Conservation (phyloP, 768 basidiomycete genomes). For the Suillus fuscotomentosus region DNA sequence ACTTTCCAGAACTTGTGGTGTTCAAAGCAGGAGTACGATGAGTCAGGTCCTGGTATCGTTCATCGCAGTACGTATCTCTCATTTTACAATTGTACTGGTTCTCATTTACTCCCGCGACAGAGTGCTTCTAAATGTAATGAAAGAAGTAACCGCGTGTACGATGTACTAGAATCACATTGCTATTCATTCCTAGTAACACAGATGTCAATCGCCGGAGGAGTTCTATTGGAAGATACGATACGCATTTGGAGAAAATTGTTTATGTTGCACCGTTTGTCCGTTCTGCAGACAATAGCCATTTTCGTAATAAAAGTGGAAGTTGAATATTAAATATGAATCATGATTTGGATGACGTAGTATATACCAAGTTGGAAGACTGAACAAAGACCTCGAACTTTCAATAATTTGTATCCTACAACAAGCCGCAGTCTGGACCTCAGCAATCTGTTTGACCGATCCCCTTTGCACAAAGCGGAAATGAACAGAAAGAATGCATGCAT, state of each 20-base stretch:
- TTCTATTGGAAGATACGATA: not conserved
- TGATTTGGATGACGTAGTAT: not conserved
- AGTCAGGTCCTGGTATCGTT: slow-evolving; percentile 75
- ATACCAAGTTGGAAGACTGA: not conserved
- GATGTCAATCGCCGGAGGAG: not conserved
- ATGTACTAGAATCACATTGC: slow-evolving; percentile 25
- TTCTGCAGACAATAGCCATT: not conserved
- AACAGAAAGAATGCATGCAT: not conserved
- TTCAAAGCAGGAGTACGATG: slow-evolving; percentile 91
- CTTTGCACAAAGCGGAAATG: not conserved
- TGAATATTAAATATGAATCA: too few species aligned
- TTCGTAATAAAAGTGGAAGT: not conserved
- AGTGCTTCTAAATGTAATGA: slow-evolving; percentile 24
- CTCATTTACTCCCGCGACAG: slow-evolving; percentile 11
- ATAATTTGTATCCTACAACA: not conserved
- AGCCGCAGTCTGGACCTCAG: not conserved
- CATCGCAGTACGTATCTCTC: slow-evolving; percentile 60
- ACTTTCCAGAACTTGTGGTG: slow-evolving; percentile 99
- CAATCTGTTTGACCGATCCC: not conserved
- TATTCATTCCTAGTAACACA: slow-evolving; percentile 10
- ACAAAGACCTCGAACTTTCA: not conserved
- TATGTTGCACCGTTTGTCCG: not conserved
- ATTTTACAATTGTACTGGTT: not conserved
- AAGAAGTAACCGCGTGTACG: slow-evolving; percentile 21
- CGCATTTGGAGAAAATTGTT: not conserved